Base-by-base conservation (phyloP, 257 asterid species). In the Capsicum baccatum region DNA sequence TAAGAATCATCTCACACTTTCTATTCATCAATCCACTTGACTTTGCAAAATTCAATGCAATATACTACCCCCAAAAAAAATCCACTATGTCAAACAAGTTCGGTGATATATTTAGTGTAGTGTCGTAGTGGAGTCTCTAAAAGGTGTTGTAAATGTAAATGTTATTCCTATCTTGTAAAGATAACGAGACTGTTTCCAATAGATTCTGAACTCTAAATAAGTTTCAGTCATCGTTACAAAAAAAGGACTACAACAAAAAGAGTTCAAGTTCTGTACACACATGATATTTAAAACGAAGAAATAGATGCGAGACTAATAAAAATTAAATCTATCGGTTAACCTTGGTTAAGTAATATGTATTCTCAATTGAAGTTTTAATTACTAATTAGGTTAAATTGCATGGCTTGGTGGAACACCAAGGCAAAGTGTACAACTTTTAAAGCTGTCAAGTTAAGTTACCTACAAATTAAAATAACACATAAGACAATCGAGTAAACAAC, bases 21-120 rank as follows among this genome's bases (percentile, higher is more conserved):
- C 37, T 39, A 15, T 39, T 37, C 12, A 67, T 9, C 48, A 82
- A 52, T 4, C 84, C 84, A 8, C 67, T 82, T 1, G 21, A 37
- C 17, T 21, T 82, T 15, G 85, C 85, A 82, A 82, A 82, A 39
- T 9, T 47, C 44, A 71, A 0, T 21, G 80, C 57, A 3, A 71
- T 33, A 71, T 71, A 42, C 80, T 44, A 3, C 37, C 3, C 0
- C 0, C 42, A 5, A 39, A 50, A 3, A 5, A 47, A 47, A 47
- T 2, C 3, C 33, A n/a, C 8, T 71, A 17, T 15, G 26, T 44
- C 8, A 19, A 15, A 1, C 5, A n/a, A 39, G 48, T 14, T 6
- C 44, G 6, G 6, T 47, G 6, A 47, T 8, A 47, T 4, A 47
- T 47, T 71, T 8, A n/a, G 26, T 42, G 26, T 3, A 58, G 9